These are phyloP conservation scores for Penicillium polonicum DNA, from an alignment of 2,329 filamentous ascomycete species.

Conservation along the genomic window DNA sequence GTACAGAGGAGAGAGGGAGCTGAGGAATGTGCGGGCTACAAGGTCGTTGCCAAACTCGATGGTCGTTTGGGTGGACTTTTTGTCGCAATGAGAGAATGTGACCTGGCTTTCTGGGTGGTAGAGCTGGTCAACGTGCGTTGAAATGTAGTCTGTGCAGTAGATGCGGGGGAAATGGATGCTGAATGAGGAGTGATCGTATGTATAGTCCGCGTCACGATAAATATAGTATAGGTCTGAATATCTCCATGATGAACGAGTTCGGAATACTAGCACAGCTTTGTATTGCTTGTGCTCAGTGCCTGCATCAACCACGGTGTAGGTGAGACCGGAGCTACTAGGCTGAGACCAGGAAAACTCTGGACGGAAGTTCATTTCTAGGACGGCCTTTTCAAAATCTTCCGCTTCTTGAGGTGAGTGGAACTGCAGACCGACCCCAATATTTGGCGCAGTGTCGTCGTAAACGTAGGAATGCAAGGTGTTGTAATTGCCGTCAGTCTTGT, in stretches of 20 bases:
- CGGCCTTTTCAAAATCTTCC: slow-evolving; percentile 28
- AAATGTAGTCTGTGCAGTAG: slow-evolving; percentile 32
- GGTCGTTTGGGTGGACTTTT: slow-evolving; percentile 16
- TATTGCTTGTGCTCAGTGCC: slow-evolving; percentile 31
- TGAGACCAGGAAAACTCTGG: slow-evolving; percentile 29
- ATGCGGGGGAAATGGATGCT: slow-evolving; percentile 29
- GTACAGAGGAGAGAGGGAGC: slow-evolving; percentile 27
- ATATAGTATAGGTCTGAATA: slow-evolving; percentile 31
- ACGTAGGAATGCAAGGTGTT: slow-evolving; percentile 30
- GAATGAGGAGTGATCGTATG: slow-evolving; percentile 23
- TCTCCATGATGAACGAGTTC: slow-evolving; percentile 24
- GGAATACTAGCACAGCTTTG: slow-evolving; percentile 28
- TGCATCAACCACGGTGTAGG: slow-evolving; percentile 31
- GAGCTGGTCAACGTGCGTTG: slow-evolving; percentile 32
- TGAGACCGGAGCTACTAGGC: slow-evolving; percentile 22
- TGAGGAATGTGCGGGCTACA: slow-evolving; percentile 26
- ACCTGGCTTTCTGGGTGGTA: slow-evolving; percentile 26
- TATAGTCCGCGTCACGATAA: slow-evolving; percentile 31
- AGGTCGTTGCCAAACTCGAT: slow-evolving; percentile 25
- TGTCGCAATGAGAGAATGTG: slow-evolving; percentile 33
- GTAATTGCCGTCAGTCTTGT: slow-evolving; percentile 33
- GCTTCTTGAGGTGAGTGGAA: slow-evolving; percentile 26
- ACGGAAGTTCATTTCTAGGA: slow-evolving; percentile 24
- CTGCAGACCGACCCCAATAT: slow-evolving; percentile 28
- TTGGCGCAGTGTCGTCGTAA: slow-evolving; percentile 32